These are phyloP conservation scores for Cnidoscolus chayamansa DNA, from an alignment of 441 rosid species.

Conservation along the genomic window DNA sequence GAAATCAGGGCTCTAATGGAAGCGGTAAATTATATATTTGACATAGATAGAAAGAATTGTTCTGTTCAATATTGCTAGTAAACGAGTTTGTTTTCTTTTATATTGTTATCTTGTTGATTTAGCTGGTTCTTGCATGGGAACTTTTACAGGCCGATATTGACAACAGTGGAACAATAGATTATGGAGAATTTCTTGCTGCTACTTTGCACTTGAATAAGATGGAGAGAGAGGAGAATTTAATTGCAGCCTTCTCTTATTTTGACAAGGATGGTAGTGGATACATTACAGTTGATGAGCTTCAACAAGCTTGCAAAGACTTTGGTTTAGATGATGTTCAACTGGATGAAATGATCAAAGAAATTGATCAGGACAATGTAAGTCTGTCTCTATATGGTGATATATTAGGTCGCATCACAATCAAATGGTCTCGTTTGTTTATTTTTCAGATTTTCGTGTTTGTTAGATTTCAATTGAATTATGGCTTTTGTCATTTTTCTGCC, in stretches of 20 bases:
- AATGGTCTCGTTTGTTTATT: not conserved
- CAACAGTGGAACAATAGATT: conserved; percentile 84
- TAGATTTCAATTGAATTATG: no score
- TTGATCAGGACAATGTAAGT: conserved; percentile 84
- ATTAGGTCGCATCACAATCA: not conserved
- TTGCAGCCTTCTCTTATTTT: conserved; percentile 72
- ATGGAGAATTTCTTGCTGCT: conserved; percentile 85
- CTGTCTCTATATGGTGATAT: not conserved
- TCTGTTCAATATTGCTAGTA: not conserved
- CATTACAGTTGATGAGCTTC: conserved; percentile 83
- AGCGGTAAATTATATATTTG: conserved; percentile 43
- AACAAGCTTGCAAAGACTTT: conserved; percentile 80
- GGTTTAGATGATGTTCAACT: conserved; percentile 67
- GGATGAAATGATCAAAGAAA: conserved; percentile 76
- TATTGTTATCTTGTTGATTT: conserved; percentile 13
- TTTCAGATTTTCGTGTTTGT: no score
- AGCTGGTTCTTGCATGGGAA: conserved; percentile 14
- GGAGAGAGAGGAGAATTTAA: conserved; percentile 76
- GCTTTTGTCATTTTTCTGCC: no score
- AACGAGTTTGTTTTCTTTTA: not conserved
- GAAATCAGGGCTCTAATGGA: conserved; percentile 83
- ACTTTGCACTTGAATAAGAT: conserved; percentile 77
- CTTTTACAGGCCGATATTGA: conserved; percentile 76
- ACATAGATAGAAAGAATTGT: not conserved
- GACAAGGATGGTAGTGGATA: conserved; percentile 88